Conservation (phyloP, 2,329 filamentous ascomycete genomes). For the Aspergillus transmontanensis region DNA sequence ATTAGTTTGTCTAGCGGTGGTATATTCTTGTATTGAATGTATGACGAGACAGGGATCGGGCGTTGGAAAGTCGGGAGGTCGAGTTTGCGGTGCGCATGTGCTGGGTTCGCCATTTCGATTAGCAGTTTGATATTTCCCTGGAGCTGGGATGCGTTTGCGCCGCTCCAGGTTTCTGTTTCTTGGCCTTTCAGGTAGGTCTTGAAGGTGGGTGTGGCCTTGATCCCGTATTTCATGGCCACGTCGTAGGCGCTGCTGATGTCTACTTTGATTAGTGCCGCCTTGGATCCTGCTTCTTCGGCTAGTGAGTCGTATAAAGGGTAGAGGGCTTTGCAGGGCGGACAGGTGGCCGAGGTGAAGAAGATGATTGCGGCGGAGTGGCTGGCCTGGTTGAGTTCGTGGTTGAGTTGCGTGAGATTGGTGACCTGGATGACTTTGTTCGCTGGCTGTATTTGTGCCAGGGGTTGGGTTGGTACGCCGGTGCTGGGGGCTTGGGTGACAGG, state of each 20-base stretch:
- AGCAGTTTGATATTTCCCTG: constrained; percentile 73
- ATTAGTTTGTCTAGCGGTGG: constrained; percentile 82
- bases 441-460: constrained; percentile 6
- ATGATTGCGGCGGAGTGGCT: constrained; percentile 72
- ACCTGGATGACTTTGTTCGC: constrained; percentile 62
- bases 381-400: constrained; percentile 62
- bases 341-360: constrained; percentile 91
- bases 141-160: constrained; percentile 70
- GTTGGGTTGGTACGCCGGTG: constrained; percentile 16
- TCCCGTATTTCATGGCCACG: constrained; percentile 65
- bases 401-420: constrained; percentile 61
- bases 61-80: constrained; percentile 70
- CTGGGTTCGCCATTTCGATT: constrained; percentile 71
- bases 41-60: constrained; percentile 55
- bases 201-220: constrained; percentile 84
- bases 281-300: constrained; percentile 69
- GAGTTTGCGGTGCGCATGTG: constrained; percentile 74
- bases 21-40: constrained; percentile 75
- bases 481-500: constrained; percentile 62
- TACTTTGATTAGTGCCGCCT: constrained; percentile 76
- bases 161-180: constrained; percentile 78
- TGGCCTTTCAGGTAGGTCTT: constrained; percentile 78
- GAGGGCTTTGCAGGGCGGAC: constrained; percentile 78
- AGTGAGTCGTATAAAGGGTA: constrained; percentile 82
- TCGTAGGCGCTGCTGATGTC: constrained; percentile 71